A percentile compares a stretch with the other conserved stretches of the same genome.
These are phyloP conservation scores for Talaromyces proteolyticus DNA, from an alignment of 495 filamentous ascomycete species.

Conservation along the genomic window DNA sequence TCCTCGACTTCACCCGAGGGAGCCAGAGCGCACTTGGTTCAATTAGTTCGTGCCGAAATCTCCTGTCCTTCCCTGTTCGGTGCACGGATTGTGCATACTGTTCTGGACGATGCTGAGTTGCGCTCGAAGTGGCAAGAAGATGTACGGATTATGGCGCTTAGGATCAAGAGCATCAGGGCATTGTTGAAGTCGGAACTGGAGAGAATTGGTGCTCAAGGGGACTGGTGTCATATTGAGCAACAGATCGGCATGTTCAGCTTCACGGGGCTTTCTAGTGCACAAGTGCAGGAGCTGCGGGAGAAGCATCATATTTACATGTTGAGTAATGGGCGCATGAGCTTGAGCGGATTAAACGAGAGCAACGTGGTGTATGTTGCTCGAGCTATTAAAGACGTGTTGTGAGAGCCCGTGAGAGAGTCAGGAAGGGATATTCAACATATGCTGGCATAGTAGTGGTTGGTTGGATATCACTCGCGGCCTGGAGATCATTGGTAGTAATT, in stretches of 20 bases:
- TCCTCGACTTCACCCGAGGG: slow-evolving; percentile 2
- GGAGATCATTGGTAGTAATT: neutral
- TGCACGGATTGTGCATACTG: slow-evolving; percentile 21
- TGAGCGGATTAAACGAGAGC: slow-evolving; percentile 25
- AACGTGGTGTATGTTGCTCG: slow-evolving; percentile 22
- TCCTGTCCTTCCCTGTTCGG: slow-evolving; percentile 26
- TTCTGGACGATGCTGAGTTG: slow-evolving; percentile 17
- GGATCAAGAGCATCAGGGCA: slow-evolving; percentile 20
- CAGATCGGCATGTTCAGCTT: slow-evolving; percentile 36
- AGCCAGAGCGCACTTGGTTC: slow-evolving; percentile 9
- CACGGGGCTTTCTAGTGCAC: slow-evolving; percentile 16
- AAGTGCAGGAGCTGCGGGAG: slow-evolving; percentile 16
- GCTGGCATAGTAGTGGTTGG: neutral
- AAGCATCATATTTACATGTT: slow-evolving; percentile 25
- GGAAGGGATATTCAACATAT: too few relatives aligned
- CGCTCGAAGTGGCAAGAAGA: slow-evolving; percentile 26
- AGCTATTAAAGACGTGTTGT: slow-evolving; percentile 10
- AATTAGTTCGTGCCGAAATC: slow-evolving; percentile 19
- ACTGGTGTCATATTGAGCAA: slow-evolving; percentile 21
- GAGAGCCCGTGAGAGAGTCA: neutral
- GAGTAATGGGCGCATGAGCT: slow-evolving; percentile 13
- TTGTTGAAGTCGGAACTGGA: slow-evolving; percentile 14
- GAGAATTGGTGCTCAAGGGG: slow-evolving; percentile 12
- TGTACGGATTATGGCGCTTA: slow-evolving; percentile 24
- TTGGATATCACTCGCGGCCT: neutral